Evolutionary conservation across 257 asterid species (phyloP), one percentile per base, ranked within the genome.

Genomic region (Petrea volubilis): DNA sequence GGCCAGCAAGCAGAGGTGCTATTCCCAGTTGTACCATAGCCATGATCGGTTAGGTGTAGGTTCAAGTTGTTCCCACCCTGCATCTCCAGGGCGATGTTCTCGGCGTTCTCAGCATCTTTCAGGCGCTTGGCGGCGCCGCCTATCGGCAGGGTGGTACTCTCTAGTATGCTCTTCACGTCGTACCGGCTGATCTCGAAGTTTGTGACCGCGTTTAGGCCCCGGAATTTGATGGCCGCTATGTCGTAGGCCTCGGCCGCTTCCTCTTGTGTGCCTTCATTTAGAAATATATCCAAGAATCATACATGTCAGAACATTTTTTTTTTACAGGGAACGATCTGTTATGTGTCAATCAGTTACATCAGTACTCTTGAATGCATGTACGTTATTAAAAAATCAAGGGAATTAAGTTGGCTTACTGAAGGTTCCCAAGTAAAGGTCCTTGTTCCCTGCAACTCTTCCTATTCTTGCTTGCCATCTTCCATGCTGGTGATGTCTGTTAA

Each of bases 401-500:
- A n/a, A n/a, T n/a, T n/a, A n/a, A 20, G 12, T 23, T 23, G 2
- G 57, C 93, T 86, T 82, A 92, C 97, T 83, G 84, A 93, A 93
- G 51, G 98, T 90, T 77, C 98, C 97, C 56, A 93, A 77, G 78
- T 93, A 93, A 56, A 93, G 96, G 64, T 93, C 98, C 61, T 93
- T 90, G 80, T 93, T 90, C 25, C 98, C 97, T 64, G 96, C 98
- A 66, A 92, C 98, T 82, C 98, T 88, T 44, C 98, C 98, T 53
- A 90, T 92, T 68, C 98, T 87, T 63, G 96, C 98, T 79, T 92
- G 98, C 98, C 98, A 92, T 79, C 96, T 89, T 76, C 98, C 96
- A 70, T 92, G 97, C 23, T 92, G 98, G 64, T 92, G 98, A 66
- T 92, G 97, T 67, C 98, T 92, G 77, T 75, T 13, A 28, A n/a